These are phyloP conservation scores for Podaxis mareebaensis DNA, from an alignment of 768 basidiomycete genomes.

Conservation along the genomic window DNA sequence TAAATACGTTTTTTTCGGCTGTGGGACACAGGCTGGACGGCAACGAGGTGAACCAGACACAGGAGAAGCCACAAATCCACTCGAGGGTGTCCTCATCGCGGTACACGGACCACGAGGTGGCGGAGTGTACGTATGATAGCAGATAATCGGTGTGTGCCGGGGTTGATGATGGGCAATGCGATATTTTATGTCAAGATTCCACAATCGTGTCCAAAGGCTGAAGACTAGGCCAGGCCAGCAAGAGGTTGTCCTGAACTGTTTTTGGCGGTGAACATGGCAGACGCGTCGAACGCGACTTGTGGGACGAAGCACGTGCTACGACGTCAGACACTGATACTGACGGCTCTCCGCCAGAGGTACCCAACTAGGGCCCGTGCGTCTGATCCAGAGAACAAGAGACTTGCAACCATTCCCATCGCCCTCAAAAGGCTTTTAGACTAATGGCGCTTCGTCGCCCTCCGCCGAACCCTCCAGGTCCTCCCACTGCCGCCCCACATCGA, in stretches of 20 bases:
- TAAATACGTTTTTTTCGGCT: background rate
- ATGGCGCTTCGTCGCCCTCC: conserved; percentile 14
- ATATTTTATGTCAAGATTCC: conserved; percentile 14
- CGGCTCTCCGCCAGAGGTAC: conserved; percentile 11
- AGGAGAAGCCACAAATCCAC: conserved; percentile 2
- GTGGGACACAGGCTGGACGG: background rate
- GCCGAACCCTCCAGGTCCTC: conserved; percentile 7
- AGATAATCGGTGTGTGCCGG: background rate
- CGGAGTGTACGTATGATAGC: conserved; percentile 12
- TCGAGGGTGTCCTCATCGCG: conserved; percentile 2
- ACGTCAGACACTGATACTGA: background rate
- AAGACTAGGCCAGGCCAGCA: background rate
- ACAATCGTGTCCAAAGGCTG: background rate
- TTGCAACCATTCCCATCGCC: background rate
- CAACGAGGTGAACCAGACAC: conserved; percentile 7
- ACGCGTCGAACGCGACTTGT: background rate
- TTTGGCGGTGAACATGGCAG: background rate
- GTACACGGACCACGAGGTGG: conserved; percentile 10
- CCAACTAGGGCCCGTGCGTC: conserved; percentile 9
- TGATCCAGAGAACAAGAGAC: conserved; percentile 1
- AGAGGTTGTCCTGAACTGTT: background rate
- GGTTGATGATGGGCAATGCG: background rate
- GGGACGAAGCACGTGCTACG: conserved; percentile 16
- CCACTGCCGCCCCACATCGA: conserved; percentile 9
- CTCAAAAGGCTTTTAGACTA: too few relatives aligned